These are phyloP conservation scores for Protomyces inundatus DNA, from an alignment of 1,139 yeast genomes.

Conservation along the genomic window DNA sequence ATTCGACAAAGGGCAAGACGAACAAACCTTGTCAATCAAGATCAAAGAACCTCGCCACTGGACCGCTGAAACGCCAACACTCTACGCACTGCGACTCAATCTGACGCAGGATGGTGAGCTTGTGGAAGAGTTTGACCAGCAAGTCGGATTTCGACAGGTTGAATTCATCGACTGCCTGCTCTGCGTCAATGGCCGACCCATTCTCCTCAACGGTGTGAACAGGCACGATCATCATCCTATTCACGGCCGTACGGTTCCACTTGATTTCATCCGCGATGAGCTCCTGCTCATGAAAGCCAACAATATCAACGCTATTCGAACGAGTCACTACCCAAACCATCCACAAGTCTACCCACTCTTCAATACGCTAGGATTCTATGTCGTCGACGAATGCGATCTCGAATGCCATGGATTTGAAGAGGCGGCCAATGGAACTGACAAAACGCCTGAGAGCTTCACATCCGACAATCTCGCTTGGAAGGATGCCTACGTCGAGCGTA, in stretches of 20 bases:
- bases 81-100: constrained; percentile 36
- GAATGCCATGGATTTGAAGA: constrained; percentile 42
- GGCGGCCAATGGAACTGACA: constrained; percentile 27
- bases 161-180: constrained; percentile 38
- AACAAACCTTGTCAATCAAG: not conserved
- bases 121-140: constrained; percentile 34
- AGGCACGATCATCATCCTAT: constrained; percentile 41
- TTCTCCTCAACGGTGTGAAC: constrained; percentile 39
- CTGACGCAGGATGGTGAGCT: constrained; percentile 28
- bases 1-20: not conserved
- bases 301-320: constrained; percentile 41
- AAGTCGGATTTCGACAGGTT: constrained; percentile 40
- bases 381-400: constrained; percentile 42
- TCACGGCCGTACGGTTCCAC: constrained; percentile 41
- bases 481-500: constrained; percentile 40
- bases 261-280: constrained; percentile 38
- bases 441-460: constrained; percentile 33
- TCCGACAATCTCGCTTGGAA: constrained; percentile 40
- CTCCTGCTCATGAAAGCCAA: constrained; percentile 39
- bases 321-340: constrained; percentile 41
- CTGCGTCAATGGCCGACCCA: constrained; percentile 37
- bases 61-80: constrained; percentile 41
- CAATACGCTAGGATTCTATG: constrained; percentile 38
- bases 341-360: constrained; percentile 37
- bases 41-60: constrained; percentile 36